Evolutionary conservation across 2,329 filamentous ascomycete species (phyloP), one percentile per base, ranked within the genome.

Genomic region (Beauveria scarabaeidicola): DNA sequence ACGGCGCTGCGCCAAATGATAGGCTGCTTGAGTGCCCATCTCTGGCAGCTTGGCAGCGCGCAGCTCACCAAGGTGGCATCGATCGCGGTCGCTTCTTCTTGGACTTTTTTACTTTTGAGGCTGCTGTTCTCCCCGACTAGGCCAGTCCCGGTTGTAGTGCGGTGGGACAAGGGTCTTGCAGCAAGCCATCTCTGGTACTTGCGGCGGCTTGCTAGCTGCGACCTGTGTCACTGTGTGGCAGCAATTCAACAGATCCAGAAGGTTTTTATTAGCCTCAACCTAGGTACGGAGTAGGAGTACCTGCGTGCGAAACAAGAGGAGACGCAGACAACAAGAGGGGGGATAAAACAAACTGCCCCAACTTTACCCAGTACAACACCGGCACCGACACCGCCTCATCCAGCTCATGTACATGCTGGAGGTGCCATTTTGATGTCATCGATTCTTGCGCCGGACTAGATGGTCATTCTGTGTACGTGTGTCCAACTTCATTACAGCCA

Each of bases 221-320:
- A 36, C 32, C 32, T 10, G 5, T 21, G 40, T 44, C 52, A 44
- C 52, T 17, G 52, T 23, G 55, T 47, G 55, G 47, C 55, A 43
- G 54, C 47, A 44, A 58, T 58, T 58, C 55, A 58, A 58, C 55
- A 58, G 55, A 58, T 58, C 55, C 55, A 43, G 29, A 29, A 52
- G 47, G 32, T 40, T 57, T 58, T 58, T 15, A 23, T 58, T 58
- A 58, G 55, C 44, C 55, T 58, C 46, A 58, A 57, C 43, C 38
- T 32, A 15, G 21, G n/a, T n/a, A n/a, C n/a, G n/a, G n/a, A n/a
- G n/a, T n/a, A n/a, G 21, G 29, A 13, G 29, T 10, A 29, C 17
- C 17, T 19, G 10, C 48, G 15, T 41, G 47, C 53, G 41, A 56
- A 25, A 47, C 52, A 29, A 25, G 52, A 36, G n/a, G 52, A 46